Percentiles rank a stretch among this genome's conserved stretches.
Evolutionary conservation across 202 grass and related monocot species (phyloP).

Genomic region (Panicum virgatum): DNA sequence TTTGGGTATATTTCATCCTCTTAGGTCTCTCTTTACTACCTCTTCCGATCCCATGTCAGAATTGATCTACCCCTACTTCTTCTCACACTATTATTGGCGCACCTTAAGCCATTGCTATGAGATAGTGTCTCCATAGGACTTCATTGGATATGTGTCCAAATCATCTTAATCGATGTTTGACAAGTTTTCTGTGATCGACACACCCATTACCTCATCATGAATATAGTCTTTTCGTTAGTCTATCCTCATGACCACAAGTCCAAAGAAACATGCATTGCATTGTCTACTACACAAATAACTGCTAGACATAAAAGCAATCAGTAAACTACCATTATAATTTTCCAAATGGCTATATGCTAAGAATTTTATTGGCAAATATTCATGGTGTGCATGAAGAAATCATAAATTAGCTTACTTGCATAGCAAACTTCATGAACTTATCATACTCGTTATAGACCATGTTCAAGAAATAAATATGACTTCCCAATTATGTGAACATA

Average conservation of each 20-base stretch:
- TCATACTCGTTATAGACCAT: not conserved
- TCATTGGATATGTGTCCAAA: not conserved
- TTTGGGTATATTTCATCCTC: no score
- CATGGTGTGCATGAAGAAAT: not conserved
- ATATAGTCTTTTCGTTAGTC: no score
- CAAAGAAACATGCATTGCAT: not conserved
- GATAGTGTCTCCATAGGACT: not conserved
- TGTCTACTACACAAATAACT: no score
- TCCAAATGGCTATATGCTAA: no score
- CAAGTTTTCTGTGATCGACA: not conserved
- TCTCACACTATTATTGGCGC: not conserved
- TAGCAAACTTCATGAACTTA: not conserved
- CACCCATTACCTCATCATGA: not conserved
- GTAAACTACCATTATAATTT: no score
- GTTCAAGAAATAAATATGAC: not conserved
- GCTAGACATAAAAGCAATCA: no score
- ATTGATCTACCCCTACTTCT: no score
- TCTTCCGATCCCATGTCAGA: no score
- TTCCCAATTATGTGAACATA: not conserved
- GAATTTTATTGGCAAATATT: no score
- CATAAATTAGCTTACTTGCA: not conserved
- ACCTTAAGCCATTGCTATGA: not conserved
- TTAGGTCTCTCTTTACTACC: no score
- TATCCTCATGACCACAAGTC: not conserved
- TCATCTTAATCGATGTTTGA: not conserved